Percentiles rank a stretch among this genome's conserved stretches.
Conservation (phyloP, 208 protist species). For the Crithidia thermophila region DNA sequence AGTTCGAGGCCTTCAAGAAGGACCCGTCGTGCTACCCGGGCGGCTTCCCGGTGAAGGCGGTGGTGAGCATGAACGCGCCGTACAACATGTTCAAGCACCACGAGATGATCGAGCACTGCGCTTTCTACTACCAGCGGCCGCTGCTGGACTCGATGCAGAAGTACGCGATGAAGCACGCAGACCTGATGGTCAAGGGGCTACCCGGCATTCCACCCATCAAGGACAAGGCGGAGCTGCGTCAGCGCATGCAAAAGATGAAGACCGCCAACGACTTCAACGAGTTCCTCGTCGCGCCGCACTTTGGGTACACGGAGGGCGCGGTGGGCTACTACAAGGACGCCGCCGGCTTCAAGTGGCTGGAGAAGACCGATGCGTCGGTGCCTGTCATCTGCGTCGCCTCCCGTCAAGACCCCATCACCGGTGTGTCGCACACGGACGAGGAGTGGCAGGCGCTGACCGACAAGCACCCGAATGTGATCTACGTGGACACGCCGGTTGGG, state of each 20-base stretch:
- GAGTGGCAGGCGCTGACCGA: conserved; percentile 48
- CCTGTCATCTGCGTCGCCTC: conserved; percentile 51
- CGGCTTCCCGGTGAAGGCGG: conserved; percentile 29
- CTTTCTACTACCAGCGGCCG: conserved; percentile 37
- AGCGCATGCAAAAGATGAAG: conserved; percentile 17
- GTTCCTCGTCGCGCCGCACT: conserved; percentile 49
- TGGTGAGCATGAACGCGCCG: conserved; percentile 40
- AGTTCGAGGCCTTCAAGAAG: conserved; percentile 23
- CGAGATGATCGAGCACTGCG: conserved; percentile 23
- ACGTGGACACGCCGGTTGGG: conserved; percentile 57
- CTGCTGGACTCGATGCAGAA: conserved; percentile 36
- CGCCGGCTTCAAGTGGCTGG: conserved; percentile 36
- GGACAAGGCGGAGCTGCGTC: conserved; percentile 17
- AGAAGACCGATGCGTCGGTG: conserved; percentile 17
- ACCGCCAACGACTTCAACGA: conserved; percentile 49
- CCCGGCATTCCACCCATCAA: conserved; percentile 22
- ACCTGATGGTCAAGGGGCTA: conserved; percentile 30
- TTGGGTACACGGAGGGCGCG: conserved; percentile 39
- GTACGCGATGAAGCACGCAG: conserved; percentile 45
- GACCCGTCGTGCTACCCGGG: conserved; percentile 25
- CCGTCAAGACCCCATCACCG: conserved; percentile 51
- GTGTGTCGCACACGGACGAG: conserved; percentile 19
- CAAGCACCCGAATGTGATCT: conserved; percentile 39
- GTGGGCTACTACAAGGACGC: conserved; percentile 53
- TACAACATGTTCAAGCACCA: conserved; percentile 54